Conservation (phyloP, 2,329 filamentous ascomycete genomes). For the Berkeleyomyces rouxiae region DNA sequence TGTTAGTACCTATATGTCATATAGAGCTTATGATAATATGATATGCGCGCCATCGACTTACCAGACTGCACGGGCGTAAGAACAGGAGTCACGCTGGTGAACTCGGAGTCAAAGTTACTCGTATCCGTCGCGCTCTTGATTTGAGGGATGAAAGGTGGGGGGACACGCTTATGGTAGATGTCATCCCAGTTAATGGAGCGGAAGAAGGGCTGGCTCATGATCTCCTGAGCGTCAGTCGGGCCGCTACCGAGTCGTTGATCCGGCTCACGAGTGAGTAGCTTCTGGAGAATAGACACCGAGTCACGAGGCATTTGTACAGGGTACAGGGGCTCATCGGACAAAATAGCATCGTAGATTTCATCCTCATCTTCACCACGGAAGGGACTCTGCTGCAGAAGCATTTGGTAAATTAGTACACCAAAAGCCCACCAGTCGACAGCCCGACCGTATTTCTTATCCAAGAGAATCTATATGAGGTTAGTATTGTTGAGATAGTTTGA, state of each 20-base stretch:
- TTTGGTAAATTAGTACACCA: conserved; percentile 96
- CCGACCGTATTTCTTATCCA: conserved; percentile 96
- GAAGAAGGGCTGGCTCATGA: conserved; percentile 99
- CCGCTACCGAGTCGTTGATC: conserved; percentile 85
- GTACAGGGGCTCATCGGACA: conserved; percentile 92
- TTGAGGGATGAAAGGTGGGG: conserved; percentile 73
- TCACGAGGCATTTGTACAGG: conserved; percentile 98
- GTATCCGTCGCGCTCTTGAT: conserved; percentile 92
- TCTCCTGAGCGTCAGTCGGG: conserved; percentile 91
- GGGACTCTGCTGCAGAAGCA: conserved; percentile 95
- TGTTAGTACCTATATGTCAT: neutral
- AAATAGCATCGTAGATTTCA: conserved; percentile 96
- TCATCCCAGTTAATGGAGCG: conserved; percentile 97
- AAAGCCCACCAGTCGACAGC: conserved; percentile 99
- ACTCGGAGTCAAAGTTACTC: conserved; percentile 98
- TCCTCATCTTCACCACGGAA: conserved; percentile 98
- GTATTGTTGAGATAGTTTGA: conserved; percentile 10
- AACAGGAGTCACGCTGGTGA: conserved; percentile 94
- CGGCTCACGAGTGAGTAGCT: conserved; percentile 86
- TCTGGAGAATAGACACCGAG: conserved; percentile 93
- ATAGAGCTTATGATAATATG: neutral
- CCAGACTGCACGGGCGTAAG: conserved; percentile 93
- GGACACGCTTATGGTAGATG: conserved; percentile 86
- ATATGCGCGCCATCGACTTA: conserved; percentile 33
- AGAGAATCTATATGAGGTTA: conserved; percentile 51